phyloP scores from a whole-genome alignment of 495 filamentous ascomycete species.

The Xylaria acuta region DNA sequence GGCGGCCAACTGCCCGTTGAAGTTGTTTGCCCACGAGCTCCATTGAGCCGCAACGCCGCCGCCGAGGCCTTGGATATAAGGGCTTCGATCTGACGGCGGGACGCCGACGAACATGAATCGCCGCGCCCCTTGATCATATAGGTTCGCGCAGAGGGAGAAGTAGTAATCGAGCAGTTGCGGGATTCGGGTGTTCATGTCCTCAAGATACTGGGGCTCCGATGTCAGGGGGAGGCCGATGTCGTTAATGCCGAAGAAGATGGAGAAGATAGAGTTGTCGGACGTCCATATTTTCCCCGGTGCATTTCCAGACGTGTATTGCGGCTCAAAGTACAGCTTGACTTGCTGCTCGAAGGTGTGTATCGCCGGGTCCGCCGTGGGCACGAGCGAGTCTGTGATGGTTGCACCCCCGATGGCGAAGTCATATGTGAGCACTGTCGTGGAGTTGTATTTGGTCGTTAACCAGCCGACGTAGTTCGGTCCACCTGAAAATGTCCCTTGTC shows the following conservation, averaged over 20 bases:
- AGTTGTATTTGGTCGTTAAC: slow-evolving; percentile 1
- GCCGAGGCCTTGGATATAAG: not conserved
- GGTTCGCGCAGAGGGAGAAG: not conserved
- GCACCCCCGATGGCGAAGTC: not conserved
- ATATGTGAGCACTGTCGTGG: slow-evolving; percentile 1
- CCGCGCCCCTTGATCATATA: not conserved
- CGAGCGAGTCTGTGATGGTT: not conserved
- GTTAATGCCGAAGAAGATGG: not conserved
- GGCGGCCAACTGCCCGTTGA: slow-evolving; percentile 1
- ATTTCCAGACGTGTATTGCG: not conserved
- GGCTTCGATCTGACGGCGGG: not conserved
- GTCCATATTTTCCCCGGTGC: not conserved
- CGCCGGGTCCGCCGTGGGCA: not conserved
- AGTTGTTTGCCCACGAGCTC: not conserved
- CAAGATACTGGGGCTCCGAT: not conserved
- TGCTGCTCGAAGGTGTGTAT: not conserved
- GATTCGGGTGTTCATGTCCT: slow-evolving; percentile 3
- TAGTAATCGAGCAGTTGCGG: not conserved
- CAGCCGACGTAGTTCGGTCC: slow-evolving; percentile 2
- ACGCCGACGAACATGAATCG: slow-evolving; percentile 4
- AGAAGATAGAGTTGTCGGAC: not conserved
- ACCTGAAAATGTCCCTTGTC: slow-evolving; percentile 1
- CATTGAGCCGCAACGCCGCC: not conserved
- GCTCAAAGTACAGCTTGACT: not conserved
- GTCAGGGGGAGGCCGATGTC: not conserved